phyloP scores from a whole-genome alignment of 2,329 filamentous ascomycete genomes.

The Colletotrichum gigasporum region DNA sequence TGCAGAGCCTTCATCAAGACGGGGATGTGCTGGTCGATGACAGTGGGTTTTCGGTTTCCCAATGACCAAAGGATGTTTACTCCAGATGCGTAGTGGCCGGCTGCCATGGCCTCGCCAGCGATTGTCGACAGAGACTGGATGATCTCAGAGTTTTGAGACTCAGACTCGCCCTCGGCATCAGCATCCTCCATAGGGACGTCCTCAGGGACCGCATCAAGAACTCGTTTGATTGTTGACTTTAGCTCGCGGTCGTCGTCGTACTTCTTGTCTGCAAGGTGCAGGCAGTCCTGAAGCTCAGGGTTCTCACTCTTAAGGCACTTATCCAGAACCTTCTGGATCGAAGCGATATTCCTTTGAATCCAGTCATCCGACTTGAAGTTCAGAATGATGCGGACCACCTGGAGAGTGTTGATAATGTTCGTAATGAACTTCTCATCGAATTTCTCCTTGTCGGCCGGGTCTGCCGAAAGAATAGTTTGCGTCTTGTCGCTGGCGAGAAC shows the following conservation, averaged over 20 bases:
- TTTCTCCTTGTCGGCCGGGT: conserved; percentile 73
- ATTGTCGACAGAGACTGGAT: conserved; percentile 85
- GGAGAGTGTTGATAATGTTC: conserved; percentile 91
- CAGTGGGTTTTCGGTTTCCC: conserved; percentile 82
- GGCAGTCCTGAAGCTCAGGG: conserved; percentile 90
- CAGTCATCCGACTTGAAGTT: conserved; percentile 91
- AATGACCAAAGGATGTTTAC: conserved; percentile 96
- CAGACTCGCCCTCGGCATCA: conserved; percentile 85
- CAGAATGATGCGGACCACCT: conserved; percentile 89
- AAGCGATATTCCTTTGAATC: conserved; percentile 80
- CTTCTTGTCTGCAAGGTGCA: conserved; percentile 78
- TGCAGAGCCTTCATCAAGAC: conserved; percentile 94
- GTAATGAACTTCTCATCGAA: conserved; percentile 86
- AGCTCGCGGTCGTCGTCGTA: conserved; percentile 76
- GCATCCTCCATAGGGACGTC: conserved; percentile 78
- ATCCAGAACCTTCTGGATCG: conserved; percentile 87
- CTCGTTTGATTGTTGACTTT: conserved; percentile 78
- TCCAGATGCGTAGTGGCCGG: conserved; percentile 83
- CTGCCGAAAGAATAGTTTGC: conserved; percentile 64
- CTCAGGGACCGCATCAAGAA: conserved; percentile 90
- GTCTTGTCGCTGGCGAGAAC: conserved; percentile 86
- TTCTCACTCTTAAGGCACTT: conserved; percentile 90
- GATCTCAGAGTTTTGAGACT: conserved; percentile 86
- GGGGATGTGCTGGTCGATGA: conserved; percentile 89
- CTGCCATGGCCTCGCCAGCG: conserved; percentile 86